Evolutionary conservation across 1,284 basidiomycete genomes (phyloP), one percentile per base, ranked within the genome.

Genomic region (Xerocomus amazonicus): DNA sequence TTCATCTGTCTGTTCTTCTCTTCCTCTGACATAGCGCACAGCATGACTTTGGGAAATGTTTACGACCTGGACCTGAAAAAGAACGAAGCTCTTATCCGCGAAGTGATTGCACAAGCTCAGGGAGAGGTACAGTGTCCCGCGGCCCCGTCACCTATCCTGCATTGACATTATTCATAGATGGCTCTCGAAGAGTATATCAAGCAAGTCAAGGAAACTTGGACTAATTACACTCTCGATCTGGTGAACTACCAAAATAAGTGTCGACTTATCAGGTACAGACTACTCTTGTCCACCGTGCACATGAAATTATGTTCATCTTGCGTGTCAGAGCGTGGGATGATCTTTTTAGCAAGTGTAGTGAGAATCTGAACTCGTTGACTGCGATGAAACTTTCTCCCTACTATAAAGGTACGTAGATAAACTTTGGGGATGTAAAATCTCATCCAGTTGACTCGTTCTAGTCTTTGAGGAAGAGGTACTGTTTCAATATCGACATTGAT

Each of bases 181-280:
- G 92, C 92, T 10, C 78, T 94, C 17, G 92, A 96, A 66, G 92
- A 95, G 64, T 96, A 93, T 66, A 85, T 96, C 67, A 90, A 90
- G 57, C 90, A 96, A 70, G 94, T 98, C 62, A 93, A 94, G 68
- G 97, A 99, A 71, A 90, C 83, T 2, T 99, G 97, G 97, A 92
- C 91, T 1, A 93, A 81, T 60, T 99, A 98, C 69, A 90, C 92
- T 3, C 80, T 99, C 44, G 97, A 99, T 56, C 77, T 99, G 43
- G 92, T 98, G 61, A 96, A 98, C 67, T 99, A 99, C 66, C 97
- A 99, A 75, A 98, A 96, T 72, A 98, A 96, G 70, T 98, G 95
- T 61, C 85, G 96, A 41, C 79, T 99, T 32, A 97, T 99, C 60
- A 83, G 87, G 88, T 90, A 62, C 28, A 75, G 32, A 28, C 54